These are phyloP conservation scores for Penicillium olsonii DNA, from an alignment of 2,329 filamentous ascomycete species.

Conservation along the genomic window DNA sequence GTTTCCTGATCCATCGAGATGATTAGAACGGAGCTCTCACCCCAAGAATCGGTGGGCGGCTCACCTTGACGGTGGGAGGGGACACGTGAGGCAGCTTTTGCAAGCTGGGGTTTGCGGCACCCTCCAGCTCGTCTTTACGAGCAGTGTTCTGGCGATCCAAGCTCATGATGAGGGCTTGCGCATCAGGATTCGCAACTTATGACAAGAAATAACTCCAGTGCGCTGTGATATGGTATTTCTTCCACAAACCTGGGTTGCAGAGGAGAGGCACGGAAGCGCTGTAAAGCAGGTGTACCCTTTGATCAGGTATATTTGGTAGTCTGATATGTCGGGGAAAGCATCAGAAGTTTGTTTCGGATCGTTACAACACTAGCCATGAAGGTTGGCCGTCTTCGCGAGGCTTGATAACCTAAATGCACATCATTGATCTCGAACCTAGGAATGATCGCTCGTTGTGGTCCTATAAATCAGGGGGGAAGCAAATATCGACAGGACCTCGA, in stretches of 20 bases:
- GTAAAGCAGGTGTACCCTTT: background rate
- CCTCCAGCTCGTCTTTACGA: conserved; percentile 21
- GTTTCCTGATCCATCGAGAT: conserved; percentile 14
- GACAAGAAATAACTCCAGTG: background rate
- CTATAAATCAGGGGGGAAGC: background rate
- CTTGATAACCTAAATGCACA: conserved; percentile 19
- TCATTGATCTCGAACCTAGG: conserved; percentile 10
- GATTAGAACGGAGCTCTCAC: background rate
- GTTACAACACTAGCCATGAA: conserved; percentile 24
- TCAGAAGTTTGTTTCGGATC: conserved; percentile 4
- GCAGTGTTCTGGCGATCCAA: conserved; percentile 34
- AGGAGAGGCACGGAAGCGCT: conserved; percentile 1
- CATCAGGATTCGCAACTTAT: conserved; percentile 2
- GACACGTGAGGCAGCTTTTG: conserved; percentile 25
- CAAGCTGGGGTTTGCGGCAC: conserved; percentile 19
- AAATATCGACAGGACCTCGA: background rate
- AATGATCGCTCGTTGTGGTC: background rate
- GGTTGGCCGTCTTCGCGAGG: conserved; percentile 12
- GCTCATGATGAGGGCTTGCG: conserved; percentile 32
- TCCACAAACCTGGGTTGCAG: background rate
- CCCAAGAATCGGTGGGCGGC: conserved; percentile 1
- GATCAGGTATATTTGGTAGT: background rate
- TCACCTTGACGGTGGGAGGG: conserved; percentile 25
- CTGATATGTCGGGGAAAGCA: conserved; percentile 6
- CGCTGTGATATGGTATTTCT: background rate